A percentile compares a stretch with the other conserved stretches of the same genome.
Conservation (phyloP, 805 yeast genomes). For the Zygosaccharomyces pseudorouxii region DNA sequence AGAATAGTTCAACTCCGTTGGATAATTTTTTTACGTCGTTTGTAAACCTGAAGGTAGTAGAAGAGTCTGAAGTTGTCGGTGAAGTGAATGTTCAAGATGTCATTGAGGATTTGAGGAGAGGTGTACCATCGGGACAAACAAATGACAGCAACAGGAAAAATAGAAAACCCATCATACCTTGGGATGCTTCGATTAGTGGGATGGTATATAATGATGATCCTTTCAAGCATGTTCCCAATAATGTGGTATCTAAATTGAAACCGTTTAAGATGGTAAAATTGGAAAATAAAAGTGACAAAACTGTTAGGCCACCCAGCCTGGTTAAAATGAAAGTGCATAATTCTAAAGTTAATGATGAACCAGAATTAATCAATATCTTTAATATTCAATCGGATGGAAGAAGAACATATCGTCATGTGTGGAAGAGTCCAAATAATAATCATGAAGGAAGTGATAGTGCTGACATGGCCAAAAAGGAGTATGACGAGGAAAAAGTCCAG, state of each 20-base stretch:
- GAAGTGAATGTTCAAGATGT: constrained; percentile 21
- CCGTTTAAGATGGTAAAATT: constrained; percentile 47
- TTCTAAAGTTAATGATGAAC: constrained; percentile 30
- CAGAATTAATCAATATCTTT: constrained; percentile 26
- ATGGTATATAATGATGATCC: constrained; percentile 33
- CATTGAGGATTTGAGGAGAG: constrained; percentile 19
- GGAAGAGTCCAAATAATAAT: constrained; percentile 1
- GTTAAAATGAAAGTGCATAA: constrained; percentile 34
- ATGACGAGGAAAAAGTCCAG: constrained; percentile 17
- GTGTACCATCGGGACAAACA: constrained; percentile 8
- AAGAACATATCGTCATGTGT: constrained; percentile 1
- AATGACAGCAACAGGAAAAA: constrained; percentile 8
- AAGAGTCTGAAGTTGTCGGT: constrained; percentile 8
- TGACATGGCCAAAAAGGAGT: constrained; percentile 12
- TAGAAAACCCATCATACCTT: constrained; percentile 34
- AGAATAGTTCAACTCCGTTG: constrained; percentile 9
- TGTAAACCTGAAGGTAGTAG: constrained; percentile 18
- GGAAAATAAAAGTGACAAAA: constrained; percentile 78
- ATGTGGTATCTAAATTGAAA: constrained; percentile 34
- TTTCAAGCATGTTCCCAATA: constrained; percentile 36
- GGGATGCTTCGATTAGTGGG: constrained; percentile 40
- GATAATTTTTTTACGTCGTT: constrained; percentile 23
- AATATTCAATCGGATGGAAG: constrained; percentile 11
- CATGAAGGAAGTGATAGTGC: constrained; percentile 5
- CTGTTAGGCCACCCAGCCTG: constrained; percentile 67